phyloP scores from a whole-genome alignment of 225 moss, liverwort and hornwort genomes.

The Thuidium tamariscinum region DNA sequence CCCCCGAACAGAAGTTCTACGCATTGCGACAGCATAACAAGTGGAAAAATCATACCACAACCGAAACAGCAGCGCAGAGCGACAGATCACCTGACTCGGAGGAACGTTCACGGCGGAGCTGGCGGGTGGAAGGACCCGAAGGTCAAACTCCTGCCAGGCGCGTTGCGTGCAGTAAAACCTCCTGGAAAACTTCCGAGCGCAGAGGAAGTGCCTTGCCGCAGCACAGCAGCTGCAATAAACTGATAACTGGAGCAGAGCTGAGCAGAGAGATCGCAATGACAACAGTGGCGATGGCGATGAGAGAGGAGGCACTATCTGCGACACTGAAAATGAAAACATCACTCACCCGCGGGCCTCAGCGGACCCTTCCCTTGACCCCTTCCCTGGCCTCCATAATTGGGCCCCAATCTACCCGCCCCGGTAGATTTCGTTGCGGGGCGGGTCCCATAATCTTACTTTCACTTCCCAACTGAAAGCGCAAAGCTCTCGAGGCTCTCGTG shows the following conservation, averaged over 20 bases:
- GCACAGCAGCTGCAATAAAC: no score
- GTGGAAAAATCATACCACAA: not conserved
- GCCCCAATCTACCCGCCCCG: not conserved
- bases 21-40: no score
- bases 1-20: not conserved
- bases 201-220: not conserved
- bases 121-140: not conserved
- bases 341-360: no score
- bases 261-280: not conserved
- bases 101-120: not conserved
- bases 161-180: not conserved
- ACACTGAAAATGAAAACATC: not conserved
- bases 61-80: not conserved
- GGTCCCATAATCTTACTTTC: not conserved
- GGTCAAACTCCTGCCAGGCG: not conserved
- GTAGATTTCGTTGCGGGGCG: not conserved
- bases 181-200: not conserved
- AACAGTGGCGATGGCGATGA: not conserved
- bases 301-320: not conserved
- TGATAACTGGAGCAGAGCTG: not conserved
- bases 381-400: constrained; percentile 23
- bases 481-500: not conserved
- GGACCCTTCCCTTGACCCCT: constrained; percentile 6
- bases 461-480: not conserved
- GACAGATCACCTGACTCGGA: not conserved